Base-by-base conservation (phyloP, 2,329 filamentous ascomycete genomes). In the Arthrobotrys sphaeroides region DNA sequence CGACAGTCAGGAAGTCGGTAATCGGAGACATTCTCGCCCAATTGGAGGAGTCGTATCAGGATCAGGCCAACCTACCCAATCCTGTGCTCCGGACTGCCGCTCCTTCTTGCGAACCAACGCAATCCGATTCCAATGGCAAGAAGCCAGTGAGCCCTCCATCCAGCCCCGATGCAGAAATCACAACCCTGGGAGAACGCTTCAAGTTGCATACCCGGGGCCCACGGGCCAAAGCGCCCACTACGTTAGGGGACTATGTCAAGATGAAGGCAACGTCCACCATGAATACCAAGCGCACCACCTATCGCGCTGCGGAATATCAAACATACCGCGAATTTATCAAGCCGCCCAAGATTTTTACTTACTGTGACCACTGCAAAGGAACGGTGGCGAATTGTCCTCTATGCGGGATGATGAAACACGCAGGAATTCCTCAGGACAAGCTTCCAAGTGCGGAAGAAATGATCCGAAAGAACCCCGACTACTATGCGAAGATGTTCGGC, bases 271-370 rank as follows among this genome's bases (percentile, higher is more conserved):
- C n/a, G 16, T 53, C 47, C 10, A 49, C 18, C 16, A 66, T 67
- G 61, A 64, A 26, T 16, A 36, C 40, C 9, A 73, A 62, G n/a
- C 31, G 61, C 12, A n/a, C 33, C 3, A 38, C 33, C 16, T 38
- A 47, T 18, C 28, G 42, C 31, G 40, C 24, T 1, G 33, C 62
- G 16, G 61, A 73, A 24, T 22, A 18, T 1, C 51, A 55, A 9
- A 61, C 60, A 5, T 67, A 36, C 33, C 40, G 36, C 12, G 53
- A 73, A 43, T 61, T 22, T 20, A 66, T 61, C 24, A 73, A 61
- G 33, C 53, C 42, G 28, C 10, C 28, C n/a, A 38, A 20, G 12
- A 10, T 36, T 6, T 67, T 31, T 47, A 73, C 51, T 5, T 73
- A 57, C 31, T 73, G 69, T 18, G 13, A 42, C 5, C 7, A 22